These are phyloP conservation scores for Trichoderma koningii DNA, from an alignment of 2,329 filamentous ascomycete species.

Conservation along the genomic window DNA sequence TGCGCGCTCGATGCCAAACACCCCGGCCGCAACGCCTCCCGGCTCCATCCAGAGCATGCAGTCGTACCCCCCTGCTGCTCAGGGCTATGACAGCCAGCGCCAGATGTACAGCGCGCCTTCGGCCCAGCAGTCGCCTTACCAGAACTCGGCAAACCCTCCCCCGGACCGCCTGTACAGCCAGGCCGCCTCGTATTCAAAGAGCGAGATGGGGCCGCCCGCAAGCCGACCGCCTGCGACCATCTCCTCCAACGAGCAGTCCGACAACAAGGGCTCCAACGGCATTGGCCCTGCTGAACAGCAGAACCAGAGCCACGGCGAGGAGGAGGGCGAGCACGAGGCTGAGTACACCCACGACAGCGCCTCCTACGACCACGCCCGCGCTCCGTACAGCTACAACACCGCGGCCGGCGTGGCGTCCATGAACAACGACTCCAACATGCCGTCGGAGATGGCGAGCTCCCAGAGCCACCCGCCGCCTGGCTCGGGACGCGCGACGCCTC, in stretches of 20 bases:
- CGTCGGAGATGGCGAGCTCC: conserved; percentile 80
- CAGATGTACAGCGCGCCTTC: conserved; percentile 75
- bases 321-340: conserved; percentile 70
- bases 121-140: conserved; percentile 70
- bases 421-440: conserved; percentile 74
- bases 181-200: conserved; percentile 71
- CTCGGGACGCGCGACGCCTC: conserved; percentile 82
- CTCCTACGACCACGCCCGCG: conserved; percentile 71
- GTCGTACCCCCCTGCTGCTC: conserved; percentile 68
- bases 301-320: conserved; percentile 60
- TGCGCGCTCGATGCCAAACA: conserved; percentile 82
- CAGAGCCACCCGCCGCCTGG: conserved; percentile 71
- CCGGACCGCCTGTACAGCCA: conserved; percentile 71
- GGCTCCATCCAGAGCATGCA: conserved; percentile 78
- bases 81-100: conserved; percentile 74
- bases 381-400: conserved; percentile 68
- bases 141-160: conserved; percentile 60
- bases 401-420: conserved; percentile 67
- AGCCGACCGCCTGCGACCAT: conserved; percentile 60
- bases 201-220: conserved; percentile 83
- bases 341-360: conserved; percentile 87
- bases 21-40: conserved; percentile 88
- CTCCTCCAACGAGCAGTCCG: conserved; percentile 61
- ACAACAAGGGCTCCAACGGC: conserved; percentile 66
- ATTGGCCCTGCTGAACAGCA: conserved; percentile 53